These are phyloP conservation scores for Nicotiana obtusifolia DNA, from an alignment of 257 asterid genomes.

Conservation along the genomic window DNA sequence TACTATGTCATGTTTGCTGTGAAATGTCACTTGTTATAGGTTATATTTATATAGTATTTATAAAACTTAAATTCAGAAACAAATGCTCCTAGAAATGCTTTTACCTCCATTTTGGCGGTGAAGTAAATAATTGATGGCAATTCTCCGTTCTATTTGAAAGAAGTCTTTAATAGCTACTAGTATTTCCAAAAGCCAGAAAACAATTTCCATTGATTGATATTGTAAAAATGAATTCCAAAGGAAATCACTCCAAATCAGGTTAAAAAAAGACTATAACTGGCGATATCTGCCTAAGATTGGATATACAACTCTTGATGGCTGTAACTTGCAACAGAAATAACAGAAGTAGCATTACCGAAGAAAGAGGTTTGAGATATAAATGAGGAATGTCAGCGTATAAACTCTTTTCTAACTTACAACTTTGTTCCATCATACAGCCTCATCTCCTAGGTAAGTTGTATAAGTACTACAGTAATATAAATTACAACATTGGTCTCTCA, in stretches of 20 bases:
- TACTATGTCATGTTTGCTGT: too few relatives aligned
- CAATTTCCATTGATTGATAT: not conserved
- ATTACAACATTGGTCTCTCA: not conserved
- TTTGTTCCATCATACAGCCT: not conserved
- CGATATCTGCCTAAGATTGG: not conserved
- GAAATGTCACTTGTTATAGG: too few relatives aligned
- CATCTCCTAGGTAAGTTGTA: too few relatives aligned
- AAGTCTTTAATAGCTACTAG: not conserved
- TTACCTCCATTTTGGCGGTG: not conserved
- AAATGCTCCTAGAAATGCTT: too few relatives aligned
- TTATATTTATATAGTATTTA: too few relatives aligned
- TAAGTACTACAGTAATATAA: not conserved
- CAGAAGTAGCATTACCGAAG: too few relatives aligned
- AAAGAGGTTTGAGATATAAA: too few relatives aligned
- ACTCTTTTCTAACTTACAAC: not conserved
- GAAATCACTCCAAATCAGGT: not conserved
- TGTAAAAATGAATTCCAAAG: not conserved
- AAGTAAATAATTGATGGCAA: not conserved
- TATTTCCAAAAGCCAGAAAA: not conserved
- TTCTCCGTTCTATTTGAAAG: not conserved
- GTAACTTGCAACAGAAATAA: not conserved
- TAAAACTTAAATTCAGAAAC: too few relatives aligned
- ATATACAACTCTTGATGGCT: not conserved
- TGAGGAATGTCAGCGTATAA: not conserved
- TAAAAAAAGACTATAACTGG: not conserved